A percentile compares a stretch with the other conserved stretches of the same genome.
phyloP scores from a whole-genome alignment of 1,284 basidiomycete genomes.

The Sparassis latifolia region DNA sequence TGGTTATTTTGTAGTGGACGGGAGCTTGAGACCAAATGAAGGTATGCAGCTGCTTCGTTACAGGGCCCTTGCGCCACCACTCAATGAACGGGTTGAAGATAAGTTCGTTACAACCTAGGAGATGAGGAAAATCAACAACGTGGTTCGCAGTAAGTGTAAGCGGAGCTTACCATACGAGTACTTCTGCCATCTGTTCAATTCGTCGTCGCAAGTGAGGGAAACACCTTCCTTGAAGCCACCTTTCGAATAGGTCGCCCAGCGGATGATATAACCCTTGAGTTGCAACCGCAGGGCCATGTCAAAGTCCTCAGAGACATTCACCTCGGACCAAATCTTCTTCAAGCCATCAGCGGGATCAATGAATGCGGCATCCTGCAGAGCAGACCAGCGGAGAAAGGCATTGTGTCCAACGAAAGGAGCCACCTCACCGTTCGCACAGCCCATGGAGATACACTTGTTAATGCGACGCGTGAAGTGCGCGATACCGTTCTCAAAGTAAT shows the following conservation, averaged over 20 bases:
- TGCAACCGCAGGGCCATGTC: conserved; percentile 64
- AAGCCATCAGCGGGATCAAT: conserved; percentile 58
- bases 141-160: not conserved
- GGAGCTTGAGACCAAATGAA: conserved; percentile 77
- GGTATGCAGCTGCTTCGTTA: conserved; percentile 69
- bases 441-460: conserved; percentile 72
- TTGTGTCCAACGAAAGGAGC: conserved; percentile 88
- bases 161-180: conserved; percentile 67
- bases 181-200: conserved; percentile 83
- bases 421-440: conserved; percentile 72
- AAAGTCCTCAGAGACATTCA: conserved; percentile 82
- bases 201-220: conserved; percentile 75
- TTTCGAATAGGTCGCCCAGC: conserved; percentile 81
- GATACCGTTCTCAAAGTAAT: conserved; percentile 85
- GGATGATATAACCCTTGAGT: conserved; percentile 66
- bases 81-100: conserved; percentile 70
- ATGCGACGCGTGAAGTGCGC: conserved; percentile 79
- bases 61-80: conserved; percentile 71
- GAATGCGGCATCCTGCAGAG: conserved; percentile 75
- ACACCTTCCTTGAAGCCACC: conserved; percentile 85
- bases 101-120: conserved; percentile 56
- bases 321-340: conserved; percentile 79
- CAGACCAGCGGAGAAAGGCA: conserved; percentile 81
- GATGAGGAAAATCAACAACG: not conserved
- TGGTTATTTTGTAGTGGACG: conserved; percentile 77